A percentile compares a stretch with the other conserved stretches of the same genome.
These are phyloP conservation scores for Penicillium brasilianum DNA, from an alignment of 2,329 filamentous ascomycete genomes.

Conservation along the genomic window DNA sequence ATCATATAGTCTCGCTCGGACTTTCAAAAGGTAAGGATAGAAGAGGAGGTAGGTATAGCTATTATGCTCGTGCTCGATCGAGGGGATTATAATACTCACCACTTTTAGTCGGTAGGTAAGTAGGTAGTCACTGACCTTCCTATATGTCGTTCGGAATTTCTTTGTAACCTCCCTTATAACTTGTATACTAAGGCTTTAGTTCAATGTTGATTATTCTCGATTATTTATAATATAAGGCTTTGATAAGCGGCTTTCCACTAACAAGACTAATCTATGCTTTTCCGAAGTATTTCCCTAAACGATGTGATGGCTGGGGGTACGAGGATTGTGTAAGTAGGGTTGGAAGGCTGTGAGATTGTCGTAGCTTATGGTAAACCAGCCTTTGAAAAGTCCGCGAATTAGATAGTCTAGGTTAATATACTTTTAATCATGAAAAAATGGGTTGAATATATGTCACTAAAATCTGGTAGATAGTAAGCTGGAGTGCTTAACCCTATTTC, in stretches of 20 bases:
- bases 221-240: neutral
- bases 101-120: neutral
- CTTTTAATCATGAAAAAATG: too few relatives aligned
- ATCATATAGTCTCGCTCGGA: neutral
- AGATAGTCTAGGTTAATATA: too few relatives aligned
- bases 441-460: too few relatives aligned
- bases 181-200: constrained; percentile 1
- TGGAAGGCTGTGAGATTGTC: neutral
- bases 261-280: constrained; percentile 1
- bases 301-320: constrained; percentile 3
- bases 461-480: too few relatives aligned
- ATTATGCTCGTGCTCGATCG: neutral
- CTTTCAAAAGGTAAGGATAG: constrained; percentile 1
- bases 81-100: neutral
- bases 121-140: neutral
- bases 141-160: neutral
- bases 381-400: constrained; percentile 2
- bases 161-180: neutral
- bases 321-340: constrained; percentile 10
- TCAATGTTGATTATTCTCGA: too few relatives aligned
- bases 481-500: too few relatives aligned
- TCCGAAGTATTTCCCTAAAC: constrained; percentile 57
- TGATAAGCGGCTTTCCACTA: neutral
- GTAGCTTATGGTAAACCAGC: neutral
- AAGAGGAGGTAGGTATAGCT: neutral